Conservation (phyloP, 2,329 filamentous ascomycete genomes). For the Parascedosporium putredinis region DNA sequence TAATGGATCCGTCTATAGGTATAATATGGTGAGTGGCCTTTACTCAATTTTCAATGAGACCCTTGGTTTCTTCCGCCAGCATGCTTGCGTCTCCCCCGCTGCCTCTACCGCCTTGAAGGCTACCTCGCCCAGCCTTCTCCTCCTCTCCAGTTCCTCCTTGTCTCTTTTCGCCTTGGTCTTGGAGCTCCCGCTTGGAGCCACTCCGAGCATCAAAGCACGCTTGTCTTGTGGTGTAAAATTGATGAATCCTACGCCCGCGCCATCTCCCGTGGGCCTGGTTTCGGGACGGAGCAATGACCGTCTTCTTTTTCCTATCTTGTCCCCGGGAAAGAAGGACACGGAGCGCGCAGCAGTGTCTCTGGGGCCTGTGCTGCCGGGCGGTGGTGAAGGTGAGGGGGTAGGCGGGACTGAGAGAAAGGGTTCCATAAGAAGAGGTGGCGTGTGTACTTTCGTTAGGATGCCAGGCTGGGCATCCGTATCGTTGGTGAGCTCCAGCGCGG, state of each 20-base stretch:
- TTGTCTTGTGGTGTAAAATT: slow-evolving; percentile 83
- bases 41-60: slow-evolving; percentile 1
- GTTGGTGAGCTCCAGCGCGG: background rate
- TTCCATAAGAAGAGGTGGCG: no score
- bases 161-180: slow-evolving; percentile 94
- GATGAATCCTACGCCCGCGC: slow-evolving; percentile 51
- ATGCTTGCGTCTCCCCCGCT: slow-evolving; percentile 57
- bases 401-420: no score
- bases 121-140: slow-evolving; percentile 56
- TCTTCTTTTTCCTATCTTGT: slow-evolving; percentile 1
- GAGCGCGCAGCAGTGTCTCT: background rate
- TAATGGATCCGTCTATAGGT: no score
- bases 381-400: background rate
- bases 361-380: background rate
- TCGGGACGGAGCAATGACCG: background rate
- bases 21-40: background rate
- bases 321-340: background rate
- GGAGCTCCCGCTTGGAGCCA: slow-evolving; percentile 79
- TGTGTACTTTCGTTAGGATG: no score
- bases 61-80: slow-evolving; percentile 33
- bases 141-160: slow-evolving; percentile 72
- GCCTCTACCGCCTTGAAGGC: slow-evolving; percentile 59
- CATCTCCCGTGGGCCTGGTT: background rate
- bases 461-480: no score
- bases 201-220: slow-evolving; percentile 70